Conservation (phyloP, 2,329 filamentous ascomycete species). For the Exophiala sp. region DNA sequence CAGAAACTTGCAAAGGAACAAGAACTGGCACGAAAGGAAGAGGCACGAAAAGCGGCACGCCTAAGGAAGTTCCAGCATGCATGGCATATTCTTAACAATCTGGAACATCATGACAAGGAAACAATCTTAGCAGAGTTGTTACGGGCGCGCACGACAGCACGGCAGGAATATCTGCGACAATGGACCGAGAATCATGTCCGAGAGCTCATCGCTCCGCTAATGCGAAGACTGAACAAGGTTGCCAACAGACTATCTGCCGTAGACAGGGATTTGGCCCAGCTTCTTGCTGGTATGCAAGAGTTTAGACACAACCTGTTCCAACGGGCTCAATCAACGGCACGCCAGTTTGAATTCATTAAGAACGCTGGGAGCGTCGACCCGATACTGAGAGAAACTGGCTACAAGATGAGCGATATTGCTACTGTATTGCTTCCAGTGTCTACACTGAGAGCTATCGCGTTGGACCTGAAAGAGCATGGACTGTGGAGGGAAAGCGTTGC, state of each 20-base stretch:
- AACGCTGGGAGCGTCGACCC: neutral
- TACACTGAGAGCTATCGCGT: neutral
- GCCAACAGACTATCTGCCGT: neutral
- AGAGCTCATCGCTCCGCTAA: neutral
- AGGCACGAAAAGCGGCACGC: neutral
- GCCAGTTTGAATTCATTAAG: neutral
- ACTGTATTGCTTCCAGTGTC: neutral
- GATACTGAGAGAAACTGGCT: neutral
- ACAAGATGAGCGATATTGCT: neutral
- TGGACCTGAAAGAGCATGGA: neutral
- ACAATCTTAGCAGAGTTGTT: neutral
- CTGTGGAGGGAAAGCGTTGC: neutral
- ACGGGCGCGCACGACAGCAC: neutral
- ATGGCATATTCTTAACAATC: neutral
- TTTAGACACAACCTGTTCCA: neutral
- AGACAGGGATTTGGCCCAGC: neutral
- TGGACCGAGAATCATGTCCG: neutral
- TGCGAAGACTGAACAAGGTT: neutral
- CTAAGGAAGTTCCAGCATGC: neutral
- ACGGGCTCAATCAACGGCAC: neutral
- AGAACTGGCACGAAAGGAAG: neutral
- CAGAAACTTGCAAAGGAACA: neutral
- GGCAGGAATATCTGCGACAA: neutral
- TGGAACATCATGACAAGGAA: neutral
- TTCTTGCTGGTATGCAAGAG: neutral